Evolutionary conservation across 345 rosid genomes (phyloP), one percentile per base, ranked within the genome.

Genomic region (Bruguiera gymnorhiza): DNA sequence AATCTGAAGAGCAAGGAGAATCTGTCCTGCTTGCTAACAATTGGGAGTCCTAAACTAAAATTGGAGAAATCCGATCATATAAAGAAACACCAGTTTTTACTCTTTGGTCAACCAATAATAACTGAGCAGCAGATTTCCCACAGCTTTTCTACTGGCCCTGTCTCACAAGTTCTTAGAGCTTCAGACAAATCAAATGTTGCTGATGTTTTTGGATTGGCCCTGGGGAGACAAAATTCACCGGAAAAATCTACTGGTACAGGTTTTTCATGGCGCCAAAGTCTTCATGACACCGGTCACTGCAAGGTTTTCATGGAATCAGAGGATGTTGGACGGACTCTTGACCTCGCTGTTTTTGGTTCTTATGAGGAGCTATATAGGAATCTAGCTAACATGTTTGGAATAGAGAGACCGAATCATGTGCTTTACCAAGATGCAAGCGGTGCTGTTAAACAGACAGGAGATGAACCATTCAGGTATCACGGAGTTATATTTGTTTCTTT

Each of bases 301-400:
- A 94, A 91, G 79, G 97, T 91, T 16, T 94, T 94, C 82, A 78
- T 91, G 89, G 96, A 91, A 71, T 87, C 97, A 2, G 97, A 89
- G 71, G 96, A 91, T 73, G 86, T 89, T 29, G 96, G 98, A 54
- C 82, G 93, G 51, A 89, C 97, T 21, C 87, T 94, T 6, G 91
- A 94, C 76, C 95, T 94, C 37, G 83, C 91, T 4, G 86, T 70
- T 77, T 78, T 91, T 6, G 82, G 85, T 43, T 88, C 98, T 31
- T 94, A 89, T 58, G 92, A 94, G 72, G 97, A 94, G 69, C 78
- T 91, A 27, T 77, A 88, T 69, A 63, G 77, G 64, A 88, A 71
- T 81, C 82, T 94, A 11, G 87, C 86, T n/a, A 78, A 82, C 82
- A 88, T 91, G 95, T 89, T 91, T 64, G 85, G 83, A 70, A 79